Base-by-base conservation (phyloP, 139 green algal species). In the Closterium sp. region DNA sequence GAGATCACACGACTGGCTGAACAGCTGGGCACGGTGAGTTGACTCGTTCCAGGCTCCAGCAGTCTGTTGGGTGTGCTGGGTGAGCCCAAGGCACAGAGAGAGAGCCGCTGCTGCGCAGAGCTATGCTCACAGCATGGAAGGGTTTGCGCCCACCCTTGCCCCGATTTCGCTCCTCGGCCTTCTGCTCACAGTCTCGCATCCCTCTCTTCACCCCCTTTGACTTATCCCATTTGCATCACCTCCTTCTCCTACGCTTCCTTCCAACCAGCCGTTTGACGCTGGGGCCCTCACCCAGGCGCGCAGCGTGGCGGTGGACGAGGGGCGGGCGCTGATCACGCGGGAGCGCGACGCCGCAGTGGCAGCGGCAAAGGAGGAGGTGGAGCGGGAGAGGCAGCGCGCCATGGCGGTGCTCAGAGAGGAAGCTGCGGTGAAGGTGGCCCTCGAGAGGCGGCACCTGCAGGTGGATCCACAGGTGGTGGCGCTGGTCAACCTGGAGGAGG, bases 1-100 rank as follows among this genome's bases (percentile, higher is more conserved):
- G 87, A 90, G 87, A 90, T 90, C 34, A 90, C 34, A 32, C 69
- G 33, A 19, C 33, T 90, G 87, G 87, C 87, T 2, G 87, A 90
- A 33, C 69, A 30, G 35, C 28, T 90, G 6, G 87, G 87, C 23
- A 83, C 69, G 87, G 87, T 90, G 34, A 90, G 87, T 86, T n/a
- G n/a, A n/a, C n/a, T n/a, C 9, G 35, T 88, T 33, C 10, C n/a
- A n/a, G n/a, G n/a, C n/a, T n/a, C n/a, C n/a, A n/a, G n/a, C n/a
- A n/a, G n/a, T n/a, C n/a, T n/a, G n/a, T n/a, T n/a, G n/a, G n/a
- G n/a, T n/a, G n/a, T n/a, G n/a, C n/a, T n/a, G n/a, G n/a, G n/a
- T n/a, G n/a, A n/a, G n/a, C n/a, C n/a, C n/a, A n/a, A n/a, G n/a
- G n/a, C n/a, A n/a, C n/a, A n/a, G n/a, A n/a, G n/a, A n/a, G n/a